These are phyloP conservation scores for Phenoliferia sp. DNA, from an alignment of 1,284 basidiomycete genomes.

Conservation along the genomic window DNA sequence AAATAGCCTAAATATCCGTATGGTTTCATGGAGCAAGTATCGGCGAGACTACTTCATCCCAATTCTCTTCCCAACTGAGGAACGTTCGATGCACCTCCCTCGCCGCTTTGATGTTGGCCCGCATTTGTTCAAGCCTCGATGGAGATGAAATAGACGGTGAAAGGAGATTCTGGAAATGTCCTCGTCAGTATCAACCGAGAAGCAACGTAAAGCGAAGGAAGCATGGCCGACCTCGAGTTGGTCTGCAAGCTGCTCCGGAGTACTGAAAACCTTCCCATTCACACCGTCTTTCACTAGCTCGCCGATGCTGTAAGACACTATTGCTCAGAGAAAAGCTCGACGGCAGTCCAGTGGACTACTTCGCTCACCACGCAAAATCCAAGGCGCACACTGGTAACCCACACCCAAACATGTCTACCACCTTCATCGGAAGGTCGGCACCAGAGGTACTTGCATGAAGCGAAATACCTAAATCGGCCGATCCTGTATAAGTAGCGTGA, in stretches of 20 bases:
- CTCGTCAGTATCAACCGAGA: background rate
- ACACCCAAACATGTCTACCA: slow-evolving; percentile 99
- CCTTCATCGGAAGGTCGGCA: slow-evolving; percentile 96
- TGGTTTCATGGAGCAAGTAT: background rate
- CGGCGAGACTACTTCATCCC: slow-evolving; percentile 63
- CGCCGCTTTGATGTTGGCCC: slow-evolving; percentile 17
- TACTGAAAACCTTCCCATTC: slow-evolving; percentile 76
- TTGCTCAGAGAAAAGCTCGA: too few species aligned
- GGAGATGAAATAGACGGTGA: slow-evolving; percentile 52
- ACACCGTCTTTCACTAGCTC: slow-evolving; percentile 79
- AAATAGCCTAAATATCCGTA: too few species aligned
- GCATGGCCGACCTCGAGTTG: slow-evolving; percentile 58
- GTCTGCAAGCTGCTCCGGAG: slow-evolving; percentile 61
- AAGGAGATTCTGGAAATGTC: slow-evolving; percentile 54
- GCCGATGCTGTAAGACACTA: slow-evolving; percentile 65
- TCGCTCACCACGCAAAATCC: slow-evolving; percentile 74
- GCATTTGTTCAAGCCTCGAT: slow-evolving; percentile 16
- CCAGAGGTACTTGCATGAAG: slow-evolving; percentile 86
- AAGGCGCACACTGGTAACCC: slow-evolving; percentile 87
- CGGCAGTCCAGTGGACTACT: background rate
- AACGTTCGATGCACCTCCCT: background rate
- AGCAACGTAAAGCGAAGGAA: background rate
- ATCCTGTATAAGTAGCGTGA: slow-evolving; percentile 52
- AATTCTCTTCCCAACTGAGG: slow-evolving; percentile 71
- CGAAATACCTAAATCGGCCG: slow-evolving; percentile 85